These are phyloP conservation scores for Mucor sp. DNA, from an alignment of 371 early-diverging fungal genomes.

Conservation along the genomic window DNA sequence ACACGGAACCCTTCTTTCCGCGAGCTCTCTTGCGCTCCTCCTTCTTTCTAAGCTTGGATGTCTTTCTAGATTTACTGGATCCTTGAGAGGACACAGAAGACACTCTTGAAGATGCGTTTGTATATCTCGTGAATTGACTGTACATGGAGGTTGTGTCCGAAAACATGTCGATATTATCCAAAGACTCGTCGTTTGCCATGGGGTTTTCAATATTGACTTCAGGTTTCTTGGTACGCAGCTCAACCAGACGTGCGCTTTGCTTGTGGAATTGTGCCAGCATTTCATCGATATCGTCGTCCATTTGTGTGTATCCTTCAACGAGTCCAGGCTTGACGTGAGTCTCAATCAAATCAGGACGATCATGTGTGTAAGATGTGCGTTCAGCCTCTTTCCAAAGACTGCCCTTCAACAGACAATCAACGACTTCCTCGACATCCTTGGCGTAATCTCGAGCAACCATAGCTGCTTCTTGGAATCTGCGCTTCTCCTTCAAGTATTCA, in stretches of 20 bases:
- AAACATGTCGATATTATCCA: constrained; percentile 90
- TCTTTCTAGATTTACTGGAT: constrained; percentile 50
- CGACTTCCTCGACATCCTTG: constrained; percentile 67
- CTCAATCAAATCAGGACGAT: constrained; percentile 71
- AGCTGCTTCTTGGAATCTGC: constrained; percentile 65
- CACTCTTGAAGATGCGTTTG: constrained; percentile 61
- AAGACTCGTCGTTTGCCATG: constrained; percentile 58
- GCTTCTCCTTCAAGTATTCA: constrained; percentile 58
- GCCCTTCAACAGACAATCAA: constrained; percentile 67
- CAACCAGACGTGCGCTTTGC: constrained; percentile 59
- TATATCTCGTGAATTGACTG: constrained; percentile 81
- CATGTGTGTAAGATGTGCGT: constrained; percentile 55
- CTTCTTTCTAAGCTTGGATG: constrained; percentile 71
- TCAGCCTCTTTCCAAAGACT: constrained; percentile 73
- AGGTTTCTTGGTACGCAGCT: constrained; percentile 52
- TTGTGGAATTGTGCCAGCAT: constrained; percentile 72
- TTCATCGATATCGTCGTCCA: constrained; percentile 76
- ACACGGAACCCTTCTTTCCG: constrained; percentile 87
- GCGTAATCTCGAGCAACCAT: constrained; percentile 66
- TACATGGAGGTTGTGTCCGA: constrained; percentile 93
- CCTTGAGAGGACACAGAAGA: constrained; percentile 54
- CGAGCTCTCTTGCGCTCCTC: constrained; percentile 76
- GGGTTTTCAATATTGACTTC: constrained; percentile 33
- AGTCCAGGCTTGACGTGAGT: constrained; percentile 78
- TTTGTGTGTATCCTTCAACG: constrained; percentile 58